Evolutionary conservation across 2,329 filamentous ascomycete species (phyloP).

Genomic region (Pseudofabraea citricarpa): DNA sequence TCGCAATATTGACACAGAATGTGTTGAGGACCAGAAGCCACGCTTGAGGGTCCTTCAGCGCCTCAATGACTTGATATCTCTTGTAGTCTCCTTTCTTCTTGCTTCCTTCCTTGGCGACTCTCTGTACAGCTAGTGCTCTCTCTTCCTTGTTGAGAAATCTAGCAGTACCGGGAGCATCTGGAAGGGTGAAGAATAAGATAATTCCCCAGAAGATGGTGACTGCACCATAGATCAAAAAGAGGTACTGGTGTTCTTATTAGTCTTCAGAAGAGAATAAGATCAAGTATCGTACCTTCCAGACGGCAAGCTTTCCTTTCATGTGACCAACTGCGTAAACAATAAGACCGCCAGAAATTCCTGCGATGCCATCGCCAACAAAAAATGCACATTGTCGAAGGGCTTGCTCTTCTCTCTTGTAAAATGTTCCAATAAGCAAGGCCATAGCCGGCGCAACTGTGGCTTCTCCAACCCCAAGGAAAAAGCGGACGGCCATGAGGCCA

Average conservation of each 20-base stretch:
- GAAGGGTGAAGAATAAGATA: conserved; percentile 33
- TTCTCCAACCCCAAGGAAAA: conserved; percentile 21
- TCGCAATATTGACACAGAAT: conserved; percentile 42
- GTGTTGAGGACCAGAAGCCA: conserved; percentile 51
- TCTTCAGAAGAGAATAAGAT: too few species aligned
- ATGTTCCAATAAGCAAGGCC: conserved; percentile 27
- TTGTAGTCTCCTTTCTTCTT: conserved; percentile 36
- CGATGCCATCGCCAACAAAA: conserved; percentile 7
- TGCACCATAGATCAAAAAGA: conserved; percentile 31
- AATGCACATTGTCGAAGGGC: conserved; percentile 23
- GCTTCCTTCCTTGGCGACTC: conserved; percentile 30
- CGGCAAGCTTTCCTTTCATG: conserved; percentile 14
- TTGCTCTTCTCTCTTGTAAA: conserved; percentile 28
- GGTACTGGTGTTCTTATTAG: too few species aligned
- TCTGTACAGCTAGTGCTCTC: conserved; percentile 32
- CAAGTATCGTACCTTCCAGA: conserved; percentile 7
- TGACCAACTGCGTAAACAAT: conserved; percentile 28
- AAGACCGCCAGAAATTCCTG: conserved; percentile 1
- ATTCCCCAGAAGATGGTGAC: conserved; percentile 35
- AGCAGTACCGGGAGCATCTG: conserved; percentile 32
- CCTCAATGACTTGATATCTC: conserved; percentile 45
- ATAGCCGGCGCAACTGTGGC: conserved; percentile 25
- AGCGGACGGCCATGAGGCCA: conserved; percentile 14
- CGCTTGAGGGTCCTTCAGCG: conserved; percentile 50
- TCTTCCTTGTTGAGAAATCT: conserved; percentile 35